Evolutionary conservation across 2,329 filamentous ascomycete species (phyloP).

Genomic region (Phaeosphaeriaceae sp.): DNA sequence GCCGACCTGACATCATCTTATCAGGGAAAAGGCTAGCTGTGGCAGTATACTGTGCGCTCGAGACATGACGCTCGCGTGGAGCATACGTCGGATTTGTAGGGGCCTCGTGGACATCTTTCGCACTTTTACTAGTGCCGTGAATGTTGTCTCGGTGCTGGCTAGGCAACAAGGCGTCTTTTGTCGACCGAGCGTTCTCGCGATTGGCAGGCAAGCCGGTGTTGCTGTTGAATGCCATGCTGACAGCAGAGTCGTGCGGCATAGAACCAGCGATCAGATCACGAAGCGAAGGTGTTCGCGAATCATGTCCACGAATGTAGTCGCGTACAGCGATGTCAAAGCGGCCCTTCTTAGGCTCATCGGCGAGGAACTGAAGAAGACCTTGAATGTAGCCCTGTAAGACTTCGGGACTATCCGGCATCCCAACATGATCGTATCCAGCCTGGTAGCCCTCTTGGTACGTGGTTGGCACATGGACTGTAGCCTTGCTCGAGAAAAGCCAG

Average conservation of each 20-base stretch:
- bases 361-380: conserved; percentile 38
- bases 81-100: conserved; percentile 23
- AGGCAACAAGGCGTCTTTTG: conserved; percentile 12
- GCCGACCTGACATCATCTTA: conserved; percentile 13
- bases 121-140: conserved; percentile 19
- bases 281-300: conserved; percentile 32
- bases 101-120: conserved; percentile 14
- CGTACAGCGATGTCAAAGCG: conserved; percentile 14
- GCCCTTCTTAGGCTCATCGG: conserved; percentile 33
- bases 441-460: conserved; percentile 50
- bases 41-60: conserved; percentile 18
- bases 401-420: conserved; percentile 39
- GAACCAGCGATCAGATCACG: conserved; percentile 33
- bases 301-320: conserved; percentile 14
- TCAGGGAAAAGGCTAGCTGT: conserved; percentile 19
- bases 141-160: conserved; percentile 19
- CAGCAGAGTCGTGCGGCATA: conserved; percentile 36
- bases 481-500: conserved; percentile 30
- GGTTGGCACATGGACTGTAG: conserved; percentile 29
- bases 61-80: conserved; percentile 18
- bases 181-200: conserved; percentile 37
- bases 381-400: conserved; percentile 45
- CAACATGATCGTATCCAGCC: conserved; percentile 44
- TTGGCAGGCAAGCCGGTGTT: conserved; percentile 13
- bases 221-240: conserved; percentile 34